phyloP scores from a whole-genome alignment of 2,329 filamentous ascomycete species.

The Rutstroemia sp. region DNA sequence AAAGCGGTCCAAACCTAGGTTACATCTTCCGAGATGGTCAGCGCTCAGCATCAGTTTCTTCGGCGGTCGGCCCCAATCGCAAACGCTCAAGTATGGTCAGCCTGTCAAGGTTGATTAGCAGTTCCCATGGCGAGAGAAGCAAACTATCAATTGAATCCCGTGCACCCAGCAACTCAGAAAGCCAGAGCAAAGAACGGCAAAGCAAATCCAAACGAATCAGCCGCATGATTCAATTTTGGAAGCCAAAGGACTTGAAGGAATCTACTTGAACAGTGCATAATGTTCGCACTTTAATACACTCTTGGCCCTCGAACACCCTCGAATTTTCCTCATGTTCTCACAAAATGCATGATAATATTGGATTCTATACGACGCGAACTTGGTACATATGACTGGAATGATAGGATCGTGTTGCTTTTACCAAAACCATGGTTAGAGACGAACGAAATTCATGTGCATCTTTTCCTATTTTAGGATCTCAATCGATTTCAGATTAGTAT shows the following conservation, averaged over 20 bases:
- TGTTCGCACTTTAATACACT: background rate
- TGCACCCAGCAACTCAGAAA: slow-evolving; percentile 33
- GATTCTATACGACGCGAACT: background rate
- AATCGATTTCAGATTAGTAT: slow-evolving; percentile 7
- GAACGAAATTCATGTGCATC: slow-evolving; percentile 24
- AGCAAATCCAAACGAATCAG: slow-evolving; percentile 66
- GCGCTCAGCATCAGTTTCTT: slow-evolving; percentile 55
- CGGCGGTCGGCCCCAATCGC: slow-evolving; percentile 51
- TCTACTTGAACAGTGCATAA: background rate
- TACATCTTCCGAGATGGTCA: slow-evolving; percentile 47
- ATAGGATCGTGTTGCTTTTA: slow-evolving; percentile 12
- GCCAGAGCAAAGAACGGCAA: slow-evolving; percentile 40
- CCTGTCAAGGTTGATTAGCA: slow-evolving; percentile 68
- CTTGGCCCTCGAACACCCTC: background rate
- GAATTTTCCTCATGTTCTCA: background rate
- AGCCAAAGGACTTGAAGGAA: slow-evolving; percentile 30
- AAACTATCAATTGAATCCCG: slow-evolving; percentile 63
- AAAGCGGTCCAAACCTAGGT: slow-evolving; percentile 46
- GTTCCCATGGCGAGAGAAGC: slow-evolving; percentile 66
- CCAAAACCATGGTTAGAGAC: slow-evolving; percentile 20
- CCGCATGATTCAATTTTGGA: slow-evolving; percentile 75
- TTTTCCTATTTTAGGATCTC: slow-evolving; percentile 12
- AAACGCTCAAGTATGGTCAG: slow-evolving; percentile 72
- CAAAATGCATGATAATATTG: background rate
- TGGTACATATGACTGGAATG: slow-evolving; percentile 8